Base-by-base conservation (phyloP, 108 stramenopile species). In the Skeletonema tropicum region DNA sequence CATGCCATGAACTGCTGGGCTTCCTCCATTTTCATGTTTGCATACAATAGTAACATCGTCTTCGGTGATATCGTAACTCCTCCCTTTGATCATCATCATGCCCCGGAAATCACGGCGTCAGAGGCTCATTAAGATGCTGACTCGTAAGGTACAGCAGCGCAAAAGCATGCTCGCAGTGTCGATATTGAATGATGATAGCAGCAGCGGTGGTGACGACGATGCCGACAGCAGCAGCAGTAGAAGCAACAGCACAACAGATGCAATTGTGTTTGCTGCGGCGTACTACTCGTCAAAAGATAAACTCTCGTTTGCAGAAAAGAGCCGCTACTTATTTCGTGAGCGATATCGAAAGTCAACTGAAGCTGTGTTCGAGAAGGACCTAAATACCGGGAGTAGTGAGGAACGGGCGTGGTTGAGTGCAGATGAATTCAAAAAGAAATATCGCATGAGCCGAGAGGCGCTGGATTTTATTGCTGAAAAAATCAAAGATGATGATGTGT, bases 401-500 rank as follows among this genome's bases (percentile, higher is more conserved):
- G 41, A 42, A 13, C 13, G 46, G 6, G 7, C 46, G 14, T 70
- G 70, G 70, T 0, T 70, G 39, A 60, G 6, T 29, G 70, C 60
- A 6, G 25, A 32, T 9, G 70, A 70, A 26, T 70, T 70, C 39
- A 59, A 70, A 42, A 5, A 60, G 11, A 60, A 60, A 42, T 70
- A 70, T 25, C 57, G 70, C 11, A 12, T 29, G 19, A 42, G 38
- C n/a, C 23, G 70, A 0, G 35, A 38, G 21, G 23, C 35, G 3
- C 29, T 70, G 19, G 36, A 70, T 60, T 7, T 12, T n/a, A 60
- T 70, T n/a, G 31, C 58, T 9, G 41, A 59, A 12, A 41, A 39
- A 26, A 76, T 82, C 23, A 30, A 71, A 71, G 58, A 39, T 23
- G 23, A 71, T 76, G 42, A 55, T 0, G 65, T 71, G 3, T 82